Base-by-base conservation (phyloP, 805 yeast species). In the Myxozyma melibiosi region DNA sequence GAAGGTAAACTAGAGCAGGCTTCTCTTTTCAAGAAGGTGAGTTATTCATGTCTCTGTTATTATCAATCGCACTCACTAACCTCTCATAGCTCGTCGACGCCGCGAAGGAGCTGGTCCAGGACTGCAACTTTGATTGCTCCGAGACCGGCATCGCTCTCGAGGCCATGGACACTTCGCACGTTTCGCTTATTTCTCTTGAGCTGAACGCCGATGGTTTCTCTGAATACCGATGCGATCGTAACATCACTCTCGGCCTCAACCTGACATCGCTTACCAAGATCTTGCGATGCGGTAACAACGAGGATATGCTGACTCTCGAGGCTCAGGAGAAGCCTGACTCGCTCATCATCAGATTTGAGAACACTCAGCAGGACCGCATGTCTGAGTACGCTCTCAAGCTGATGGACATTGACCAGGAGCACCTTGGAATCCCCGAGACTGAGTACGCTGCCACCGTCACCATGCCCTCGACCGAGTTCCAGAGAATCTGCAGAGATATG, bases 1-100 rank as follows among this genome's bases (percentile, higher is more conserved):
- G 99, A 94, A 83, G 98, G 96, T 66, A 91, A 90, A 78, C 88
- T 94, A 67, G 92, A 87, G 68, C 91, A 90, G 78, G 96, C 98
- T 53, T 81, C 91, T 56, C 81, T 90, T 65, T 83, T 94, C 71
- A 94, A 94, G 76, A 90, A 88, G 74, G 81, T 80, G 68, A 3
- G 56, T 22, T 28, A 78, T 44, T 20, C 2, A 16, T 16, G 28
- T 18, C 13, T 8, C 27, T 20, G 7, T 11, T 20, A 4, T 9
- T 62, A 52, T 50, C 63, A 33, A 3, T 14, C 20, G 25, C 14
- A n/a, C 24, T 13, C 43, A 44, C 3, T 13, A 14, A 18, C 27
- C 16, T 13, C 16, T 37, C 34, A 18, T 48, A 77, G 81, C 86
- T 91, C 70, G 86, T 91, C 68, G 99, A 94, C 67, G 85, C 98